Evolutionary conservation across 1,284 basidiomycete species (phyloP), one percentile per base, ranked within the genome.

Genomic region (Ustilago esculenta): DNA sequence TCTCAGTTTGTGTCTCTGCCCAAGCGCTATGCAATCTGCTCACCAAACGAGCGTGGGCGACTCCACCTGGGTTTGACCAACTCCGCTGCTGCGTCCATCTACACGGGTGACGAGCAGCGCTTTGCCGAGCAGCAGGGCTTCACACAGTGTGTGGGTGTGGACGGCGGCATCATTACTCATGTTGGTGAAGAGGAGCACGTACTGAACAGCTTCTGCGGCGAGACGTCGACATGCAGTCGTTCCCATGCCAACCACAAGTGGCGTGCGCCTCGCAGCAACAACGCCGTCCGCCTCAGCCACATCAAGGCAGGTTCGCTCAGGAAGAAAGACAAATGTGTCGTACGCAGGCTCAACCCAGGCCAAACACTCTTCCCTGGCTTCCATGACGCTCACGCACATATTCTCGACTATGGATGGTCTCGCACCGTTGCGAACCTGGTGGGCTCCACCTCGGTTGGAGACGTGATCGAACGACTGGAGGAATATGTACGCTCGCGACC

Each of bases 371-470:
- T 65, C 27, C 71, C 73, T 27, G 74, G 73, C 29, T 71, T 79
- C 21, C 73, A 74, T 36, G 77, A 79, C 36, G 74, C 75, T 15
- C 77, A 79, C 35, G 77, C 72, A 21, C 77, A 79, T 44, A 59
- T 77, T n/a, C 72, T 79, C 37, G 72, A 76, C 32, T 67, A 72
- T 15, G 77, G 77, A 43, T 70, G 67, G 60, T 69, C 69, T 17
- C 45, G 60, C n/a, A 50, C 58, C 8, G 72, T 66, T 3, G 77
- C 59, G 15, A 56, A 79, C 30, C 70, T 79, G 10, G 57, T 65
- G 9, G 77, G 76, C 15, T 67, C 67, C 14, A 46, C 30, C 3
- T 75, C 72, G 5, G 56, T 70, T 10, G 30, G 54, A 18, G 73
- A 68, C 11, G 50, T 75, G 14, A 59, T 74, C 24, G 42, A 49